These are phyloP conservation scores for Rhizomucor pusillus DNA, from an alignment of 371 early-diverging fungal species.

Conservation along the genomic window DNA sequence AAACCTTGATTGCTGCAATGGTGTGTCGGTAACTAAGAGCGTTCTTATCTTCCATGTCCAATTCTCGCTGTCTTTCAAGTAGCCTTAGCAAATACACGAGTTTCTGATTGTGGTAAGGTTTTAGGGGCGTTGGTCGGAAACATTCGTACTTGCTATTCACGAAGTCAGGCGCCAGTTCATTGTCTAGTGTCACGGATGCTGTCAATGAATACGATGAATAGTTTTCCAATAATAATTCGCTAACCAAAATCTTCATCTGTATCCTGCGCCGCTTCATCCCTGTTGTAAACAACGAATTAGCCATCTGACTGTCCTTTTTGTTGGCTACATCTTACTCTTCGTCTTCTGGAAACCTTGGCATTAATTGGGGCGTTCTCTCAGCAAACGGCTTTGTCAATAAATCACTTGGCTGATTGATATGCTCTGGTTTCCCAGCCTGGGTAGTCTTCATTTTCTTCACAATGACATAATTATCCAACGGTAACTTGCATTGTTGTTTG, in stretches of 20 bases:
- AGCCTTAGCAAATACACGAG: constrained; percentile 33
- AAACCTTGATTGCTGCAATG: constrained; percentile 48
- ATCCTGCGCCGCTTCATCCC: no score
- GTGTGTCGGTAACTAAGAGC: constrained; percentile 48
- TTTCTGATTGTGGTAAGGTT: constrained; percentile 29
- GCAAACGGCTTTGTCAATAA: constrained; percentile 3
- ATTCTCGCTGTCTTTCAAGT: constrained; percentile 35
- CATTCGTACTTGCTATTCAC: constrained; percentile 44
- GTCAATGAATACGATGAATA: no score
- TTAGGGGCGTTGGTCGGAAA: constrained; percentile 43
- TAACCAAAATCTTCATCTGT: no score
- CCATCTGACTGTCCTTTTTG: no score
- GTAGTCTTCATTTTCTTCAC: neutral
- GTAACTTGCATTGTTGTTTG: neutral
- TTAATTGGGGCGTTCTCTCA: no score
- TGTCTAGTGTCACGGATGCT: no score
- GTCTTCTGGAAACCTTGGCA: no score
- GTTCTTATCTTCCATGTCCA: constrained; percentile 34
- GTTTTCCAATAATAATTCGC: no score
- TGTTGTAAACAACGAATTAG: no score
- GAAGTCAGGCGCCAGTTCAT: constrained; percentile 28
- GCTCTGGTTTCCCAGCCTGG: no score
- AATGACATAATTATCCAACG: neutral
- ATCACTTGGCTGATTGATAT: neutral
- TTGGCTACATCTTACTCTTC: no score